Evolutionary conservation across 441 rosid genomes (phyloP), one percentile per base, ranked within the genome.

Genomic region (Arabidopsis hybrid): DNA sequence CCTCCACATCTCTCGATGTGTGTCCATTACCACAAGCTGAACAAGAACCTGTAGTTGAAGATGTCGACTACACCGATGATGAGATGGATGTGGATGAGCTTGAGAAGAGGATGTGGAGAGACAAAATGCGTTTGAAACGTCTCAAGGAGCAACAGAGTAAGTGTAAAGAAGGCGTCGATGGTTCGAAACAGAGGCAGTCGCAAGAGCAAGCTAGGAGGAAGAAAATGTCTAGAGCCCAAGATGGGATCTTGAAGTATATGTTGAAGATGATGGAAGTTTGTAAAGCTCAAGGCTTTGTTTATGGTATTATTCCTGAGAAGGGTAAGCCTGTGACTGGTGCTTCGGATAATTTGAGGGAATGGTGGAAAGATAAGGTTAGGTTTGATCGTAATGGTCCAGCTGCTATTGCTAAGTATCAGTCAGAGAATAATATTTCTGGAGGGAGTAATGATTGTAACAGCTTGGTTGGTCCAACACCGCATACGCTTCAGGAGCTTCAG

Each of bases 201-300:
- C 99, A 93, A 78, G 99, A 95, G 69, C 98, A 95, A 77, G 98
- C 98, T 0, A 77, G 98, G 81, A 84, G 99, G 88, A 95, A 93
- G 87, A 95, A 95, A 84, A 95, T 95, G 99, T 93, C 98, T 0
- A 78, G 99, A 79, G 98, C 99, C 10, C 99, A 95, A 78, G 98
- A 95, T 69, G 99, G 97, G 73, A 95, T 95, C 69, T 73, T 95
- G 79, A 95, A 95, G 77, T 93, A 95, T 65, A 93, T 93, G 99
- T 64, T 95, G 80, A 95, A 95, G 86, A 95, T 95, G 99, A 91
- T 95, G 99, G 99, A 95, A 64, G 98, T 91, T 7, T 92, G 99
- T 60, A 89, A 92, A 69, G 99, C 98, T 52, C 97, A 92, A 69
- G 99, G 99, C 60, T 95, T 95, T 70, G 99, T 95, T 26, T 95